Base-by-base conservation (phyloP, 106 monocot species). In the Alisma plantagoaquatica region DNA sequence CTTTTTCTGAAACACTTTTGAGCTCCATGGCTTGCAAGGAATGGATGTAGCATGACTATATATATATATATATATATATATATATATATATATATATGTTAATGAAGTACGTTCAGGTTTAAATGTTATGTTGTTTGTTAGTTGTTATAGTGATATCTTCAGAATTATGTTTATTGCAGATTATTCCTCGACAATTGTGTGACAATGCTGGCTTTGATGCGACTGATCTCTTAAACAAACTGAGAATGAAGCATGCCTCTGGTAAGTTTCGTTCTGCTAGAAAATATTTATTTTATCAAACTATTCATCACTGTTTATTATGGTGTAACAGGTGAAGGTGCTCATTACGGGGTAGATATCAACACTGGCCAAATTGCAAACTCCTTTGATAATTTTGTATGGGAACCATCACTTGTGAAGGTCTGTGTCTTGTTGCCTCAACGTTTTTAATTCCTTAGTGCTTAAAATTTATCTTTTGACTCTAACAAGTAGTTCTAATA, bases 191-290 rank as follows among this genome's bases (percentile, higher is more conserved):
- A 6, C 96, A 96, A 63, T 84, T 96, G 15, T 89, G 89, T 69
- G 96, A 89, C 54, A 89, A 89, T 74, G 96, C 96, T 76, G 96
- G 96, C 41, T 96, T 89, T 77, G 96, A 98, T 76, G 89, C 96
- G 19, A 98, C 85, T 51, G 89, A 90, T 67, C 81, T 98, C 23
- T 51, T 98, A 56, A 98, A 98, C 68, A 98, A 98, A 69, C 96
- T 98, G 48, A 73, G 85, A 42, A 81, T 85, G 74, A 89, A 98
- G 27, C 96, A 98, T 76, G 96, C 96, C n/a, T 78, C 81, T 60
- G 96, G 96, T 85, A 27, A 51, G 68, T 25, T 46, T 21, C n/a
- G n/a, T n/a, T n/a, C n/a, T n/a, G n/a, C n/a, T n/a, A n/a, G n/a
- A n/a, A n/a, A n/a, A n/a, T n/a, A n/a, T n/a, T n/a, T n/a, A n/a